phyloP scores from a whole-genome alignment of 129 eudicot genomes.

The Flaveria bidentis region DNA sequence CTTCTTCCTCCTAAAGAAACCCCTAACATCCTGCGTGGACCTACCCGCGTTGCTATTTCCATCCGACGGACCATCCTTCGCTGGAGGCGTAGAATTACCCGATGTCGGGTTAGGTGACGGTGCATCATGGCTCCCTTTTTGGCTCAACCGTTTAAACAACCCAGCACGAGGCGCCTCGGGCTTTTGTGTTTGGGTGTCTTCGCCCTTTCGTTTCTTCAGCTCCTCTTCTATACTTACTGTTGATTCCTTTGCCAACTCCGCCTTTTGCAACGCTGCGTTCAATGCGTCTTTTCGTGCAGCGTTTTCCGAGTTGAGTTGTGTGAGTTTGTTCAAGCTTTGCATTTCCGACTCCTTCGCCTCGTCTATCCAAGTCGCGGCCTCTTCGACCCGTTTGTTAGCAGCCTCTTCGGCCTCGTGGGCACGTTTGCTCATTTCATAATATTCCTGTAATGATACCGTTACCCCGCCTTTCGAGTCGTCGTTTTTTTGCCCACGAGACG shows the following conservation, averaged over 20 bases:
- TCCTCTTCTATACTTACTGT: conserved; percentile 65
- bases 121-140: conserved; percentile 31
- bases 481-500: conserved; percentile 37
- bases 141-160: conserved; percentile 32
- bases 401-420: conserved; percentile 80
- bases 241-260: conserved; percentile 69
- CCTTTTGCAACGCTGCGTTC: conserved; percentile 55
- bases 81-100: conserved; percentile 29
- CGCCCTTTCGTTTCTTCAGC: conserved; percentile 70
- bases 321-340: conserved; percentile 56
- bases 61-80: conserved; percentile 19
- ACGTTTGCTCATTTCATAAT: conserved; percentile 67
- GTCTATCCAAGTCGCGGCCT: conserved; percentile 60
- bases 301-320: conserved; percentile 54
- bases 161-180: conserved; percentile 31
- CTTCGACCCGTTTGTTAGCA: conserved; percentile 60
- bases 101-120: conserved; percentile 14
- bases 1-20: conserved; percentile 53
- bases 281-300: conserved; percentile 51
- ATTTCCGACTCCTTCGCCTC: conserved; percentile 73
- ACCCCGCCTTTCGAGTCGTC: conserved; percentile 56
- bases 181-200: conserved; percentile 15
- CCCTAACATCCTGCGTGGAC: conserved; percentile 41
- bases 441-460: conserved; percentile 72
- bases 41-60: conserved; percentile 42